Percentiles rank a stretch among this genome's conserved stretches.
Evolutionary conservation across 495 filamentous ascomycete genomes (phyloP).

Genomic region (Tuber umbilicatum): DNA sequence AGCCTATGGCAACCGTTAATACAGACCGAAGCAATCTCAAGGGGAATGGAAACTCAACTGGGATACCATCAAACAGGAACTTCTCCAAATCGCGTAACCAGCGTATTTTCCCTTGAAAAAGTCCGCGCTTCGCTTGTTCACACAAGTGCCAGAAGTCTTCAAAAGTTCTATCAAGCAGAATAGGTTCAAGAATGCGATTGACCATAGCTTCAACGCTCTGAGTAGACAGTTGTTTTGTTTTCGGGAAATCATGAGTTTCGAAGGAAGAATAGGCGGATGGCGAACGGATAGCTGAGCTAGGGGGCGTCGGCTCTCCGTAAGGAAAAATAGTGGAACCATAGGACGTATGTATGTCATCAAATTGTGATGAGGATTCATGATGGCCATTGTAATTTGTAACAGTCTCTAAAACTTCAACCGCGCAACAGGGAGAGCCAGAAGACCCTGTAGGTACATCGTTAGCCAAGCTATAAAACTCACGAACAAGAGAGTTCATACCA

Average conservation of each 20-base stretch:
- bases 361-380: neutral
- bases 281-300: constrained; percentile 23
- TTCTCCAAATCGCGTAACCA: constrained; percentile 33
- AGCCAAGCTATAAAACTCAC: neutral
- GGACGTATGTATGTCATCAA: neutral
- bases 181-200: constrained; percentile 15
- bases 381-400: neutral
- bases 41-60: neutral
- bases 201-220: constrained; percentile 20
- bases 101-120: constrained; percentile 15
- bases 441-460: neutral
- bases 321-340: neutral
- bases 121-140: constrained; percentile 6
- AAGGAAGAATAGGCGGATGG: constrained; percentile 9
- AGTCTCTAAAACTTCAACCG: neutral
- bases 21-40: neutral
- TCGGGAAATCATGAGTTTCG: neutral
- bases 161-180: neutral
- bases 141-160: constrained; percentile 17
- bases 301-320: constrained; percentile 23
- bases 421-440: neutral
- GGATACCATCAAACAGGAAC: constrained; percentile 7
- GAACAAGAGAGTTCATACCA: neutral
- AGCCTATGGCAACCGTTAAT: constrained; percentile 2
- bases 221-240: constrained; percentile 9